A percentile compares a stretch with the other conserved stretches of the same genome.
Conservation (phyloP, 306 rosid genomes). For the Calophaca sinica region DNA sequence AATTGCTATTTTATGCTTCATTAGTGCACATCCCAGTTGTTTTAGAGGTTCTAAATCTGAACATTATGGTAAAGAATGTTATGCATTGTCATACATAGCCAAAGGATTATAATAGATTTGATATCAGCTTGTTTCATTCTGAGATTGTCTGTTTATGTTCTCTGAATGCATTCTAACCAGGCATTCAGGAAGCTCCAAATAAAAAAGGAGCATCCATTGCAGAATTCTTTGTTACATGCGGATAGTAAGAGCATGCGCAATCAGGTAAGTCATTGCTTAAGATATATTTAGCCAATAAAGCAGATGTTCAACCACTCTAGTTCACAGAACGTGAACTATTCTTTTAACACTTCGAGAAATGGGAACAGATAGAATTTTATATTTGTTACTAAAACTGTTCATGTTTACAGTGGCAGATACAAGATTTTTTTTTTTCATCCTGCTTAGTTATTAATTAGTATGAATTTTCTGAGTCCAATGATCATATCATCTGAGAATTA, state of each 20-base stretch:
- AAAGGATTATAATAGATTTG: neutral
- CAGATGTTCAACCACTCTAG: slow-evolving; percentile 2
- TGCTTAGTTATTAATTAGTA: neutral
- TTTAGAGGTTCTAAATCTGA: neutral
- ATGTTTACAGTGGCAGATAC: slow-evolving; percentile 48
- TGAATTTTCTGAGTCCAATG: slow-evolving; percentile 38
- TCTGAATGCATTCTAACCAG: no score
- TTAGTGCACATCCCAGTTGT: neutral
- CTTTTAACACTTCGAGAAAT: slow-evolving; percentile 29
- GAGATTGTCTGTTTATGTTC: no score
- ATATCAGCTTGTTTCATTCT: no score
- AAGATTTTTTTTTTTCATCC: slow-evolving; percentile 38
- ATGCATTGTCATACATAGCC: neutral
- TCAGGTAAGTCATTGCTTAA: no score
- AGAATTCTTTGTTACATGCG: no score
- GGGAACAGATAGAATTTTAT: slow-evolving; percentile 16
- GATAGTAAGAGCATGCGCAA: no score
- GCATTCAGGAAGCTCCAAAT: no score
- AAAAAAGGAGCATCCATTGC: no score
- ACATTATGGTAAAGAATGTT: neutral
- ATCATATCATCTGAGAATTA: slow-evolving; percentile 60
- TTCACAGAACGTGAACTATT: slow-evolving; percentile 35
- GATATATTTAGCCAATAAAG: neutral
- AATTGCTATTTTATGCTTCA: neutral
- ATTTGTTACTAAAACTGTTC: slow-evolving; percentile 33